Base-by-base conservation (phyloP, 2,329 filamentous ascomycete species). In the Magnaporthiopsis rhizophila region DNA sequence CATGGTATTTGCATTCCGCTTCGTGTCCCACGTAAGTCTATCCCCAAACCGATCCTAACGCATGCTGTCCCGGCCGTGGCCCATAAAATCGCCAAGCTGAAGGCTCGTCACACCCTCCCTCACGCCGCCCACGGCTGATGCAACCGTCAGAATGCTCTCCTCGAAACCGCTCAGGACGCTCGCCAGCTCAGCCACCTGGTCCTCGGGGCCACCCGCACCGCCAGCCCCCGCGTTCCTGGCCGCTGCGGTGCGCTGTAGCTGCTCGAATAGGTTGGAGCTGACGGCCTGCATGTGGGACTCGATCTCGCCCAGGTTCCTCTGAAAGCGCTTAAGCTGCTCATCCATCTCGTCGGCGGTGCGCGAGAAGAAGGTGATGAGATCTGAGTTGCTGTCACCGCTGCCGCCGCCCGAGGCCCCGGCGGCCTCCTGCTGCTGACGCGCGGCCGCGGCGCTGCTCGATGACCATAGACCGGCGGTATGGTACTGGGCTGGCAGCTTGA, bases 161-260 rank as follows among this genome's bases (percentile, higher is more conserved):
- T 89, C 86, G 66, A 89, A 87, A 68, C 89, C 87, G 24, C 82
- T 78, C 67, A 89, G 78, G 58, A 87, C 86, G 15, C 79, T 81
- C 21, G 83, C 83, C 59, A 89, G 77, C 71, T 83, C 80, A 50
- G 78, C 74, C 26, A 79, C 74, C 67, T 77, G 77, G 73, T 84
- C 76, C 68, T 82, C 78, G 64, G 76, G 68, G 63, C 75, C 72
- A 24, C 73, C 70, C 26, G 73, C 69, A 64, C 71, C 70, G 36
- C 77, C 75, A 21, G 34, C 56, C 72, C 72, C 60, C 34, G 56
- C 65, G 12, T 62, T 45, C n/a, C 67, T 64, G 66, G 70, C 67
- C 6, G 70, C 68, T 0, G 71, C 69, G 32, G 77, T 74, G 58
- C 83, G 80, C 70, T 85, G 83, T 65, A 88, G 79, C 72, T 88